Percentiles rank a stretch among this genome's conserved stretches.
These are phyloP conservation scores for Candida dubliniensis DNA, from an alignment of 1,139 yeast genomes.

Conservation along the genomic window DNA sequence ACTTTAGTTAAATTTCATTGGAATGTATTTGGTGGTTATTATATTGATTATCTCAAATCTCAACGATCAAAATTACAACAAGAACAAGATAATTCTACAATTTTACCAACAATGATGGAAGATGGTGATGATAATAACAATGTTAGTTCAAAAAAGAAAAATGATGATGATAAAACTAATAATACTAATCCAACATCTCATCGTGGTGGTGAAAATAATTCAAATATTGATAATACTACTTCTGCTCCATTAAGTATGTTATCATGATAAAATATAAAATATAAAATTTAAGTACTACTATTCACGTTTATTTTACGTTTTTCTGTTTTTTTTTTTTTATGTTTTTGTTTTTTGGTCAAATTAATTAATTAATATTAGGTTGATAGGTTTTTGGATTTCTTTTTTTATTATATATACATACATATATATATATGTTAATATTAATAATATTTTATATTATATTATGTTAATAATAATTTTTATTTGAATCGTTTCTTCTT, in stretches of 20 bases:
- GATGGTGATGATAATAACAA: constrained; percentile 3
- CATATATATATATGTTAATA: neutral
- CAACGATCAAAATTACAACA: constrained; percentile 13
- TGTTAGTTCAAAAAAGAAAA: constrained; percentile 1
- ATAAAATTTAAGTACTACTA: no score
- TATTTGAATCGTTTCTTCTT: neutral
- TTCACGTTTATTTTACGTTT: neutral
- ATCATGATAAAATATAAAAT: constrained; percentile 4
- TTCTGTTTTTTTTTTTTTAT: neutral
- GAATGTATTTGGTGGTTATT: constrained; percentile 66
- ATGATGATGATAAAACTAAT: constrained; percentile 2
- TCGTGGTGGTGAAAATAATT: constrained; percentile 5
- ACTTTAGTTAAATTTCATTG: constrained; percentile 69
- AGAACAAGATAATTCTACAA: constrained; percentile 8
- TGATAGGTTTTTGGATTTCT: no score
- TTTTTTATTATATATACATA: no score
- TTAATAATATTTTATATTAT: neutral
- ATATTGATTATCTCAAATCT: constrained; percentile 22
- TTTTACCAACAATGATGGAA: constrained; percentile 5
- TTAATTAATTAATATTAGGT: no score
- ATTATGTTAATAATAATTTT: neutral
- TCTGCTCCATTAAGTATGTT: constrained; percentile 15
- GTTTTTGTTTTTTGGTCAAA: neutral
- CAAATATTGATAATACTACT: constrained; percentile 10
- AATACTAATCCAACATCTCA: constrained; percentile 1